These are phyloP conservation scores for Eutrema heterophyllum DNA, from an alignment of 345 rosid genomes.

Conservation along the genomic window DNA sequence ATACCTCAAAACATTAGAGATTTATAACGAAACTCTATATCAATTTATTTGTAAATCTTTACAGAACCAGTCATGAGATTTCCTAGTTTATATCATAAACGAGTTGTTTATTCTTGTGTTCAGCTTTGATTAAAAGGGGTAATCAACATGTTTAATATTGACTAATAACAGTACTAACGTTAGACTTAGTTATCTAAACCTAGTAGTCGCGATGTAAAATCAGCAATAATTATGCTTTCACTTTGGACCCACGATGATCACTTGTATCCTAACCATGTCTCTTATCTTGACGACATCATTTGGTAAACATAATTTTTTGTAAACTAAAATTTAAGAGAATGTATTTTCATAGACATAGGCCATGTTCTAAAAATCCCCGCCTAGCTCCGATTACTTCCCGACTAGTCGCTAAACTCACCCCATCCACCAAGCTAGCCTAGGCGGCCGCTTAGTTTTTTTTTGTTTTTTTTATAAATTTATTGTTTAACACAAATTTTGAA, in stretches of 20 bases:
- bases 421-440: too few species aligned
- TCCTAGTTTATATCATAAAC: neutral
- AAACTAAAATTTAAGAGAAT: neutral
- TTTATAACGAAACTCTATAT: neutral
- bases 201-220: neutral
- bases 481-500: too few species aligned
- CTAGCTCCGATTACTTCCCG: too few species aligned
- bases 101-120: neutral
- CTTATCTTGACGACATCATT: constrained; percentile 3
- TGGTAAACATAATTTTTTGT: neutral
- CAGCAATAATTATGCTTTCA: constrained; percentile 5
- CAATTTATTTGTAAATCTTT: constrained; percentile 3
- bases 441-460: too few species aligned
- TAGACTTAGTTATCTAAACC: neutral
- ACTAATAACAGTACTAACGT: neutral
- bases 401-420: too few species aligned
- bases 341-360: too few species aligned
- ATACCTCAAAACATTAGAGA: constrained; percentile 11
- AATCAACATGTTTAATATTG: neutral
- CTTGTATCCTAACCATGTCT: neutral
- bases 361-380: too few species aligned
- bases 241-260: constrained; percentile 6
- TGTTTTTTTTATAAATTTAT: too few species aligned
- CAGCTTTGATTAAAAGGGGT: neutral
- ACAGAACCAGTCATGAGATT: neutral